Evolutionary conservation across 164 flowering plant species (phyloP).

Genomic region (Magnolia sinica): DNA sequence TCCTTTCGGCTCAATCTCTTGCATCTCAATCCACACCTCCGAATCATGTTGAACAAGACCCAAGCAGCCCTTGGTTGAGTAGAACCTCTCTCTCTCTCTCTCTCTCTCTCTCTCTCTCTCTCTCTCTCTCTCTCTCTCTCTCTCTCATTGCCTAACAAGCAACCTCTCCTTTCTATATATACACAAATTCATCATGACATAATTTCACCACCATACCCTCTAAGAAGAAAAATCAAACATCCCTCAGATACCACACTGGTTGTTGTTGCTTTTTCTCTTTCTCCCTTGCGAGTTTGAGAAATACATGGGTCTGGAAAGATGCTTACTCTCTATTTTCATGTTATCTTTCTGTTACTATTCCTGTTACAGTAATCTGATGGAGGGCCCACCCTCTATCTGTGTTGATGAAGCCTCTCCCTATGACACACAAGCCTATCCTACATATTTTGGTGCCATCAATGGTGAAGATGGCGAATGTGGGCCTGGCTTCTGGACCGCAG

Average conservation of each 20-base stretch:
- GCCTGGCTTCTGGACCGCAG: slow-evolving; percentile 1
- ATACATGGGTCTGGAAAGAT: slow-evolving; percentile 19
- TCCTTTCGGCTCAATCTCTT: slow-evolving; percentile 36
- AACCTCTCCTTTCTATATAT: slow-evolving; percentile 25
- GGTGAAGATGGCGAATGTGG: slow-evolving; percentile 11
- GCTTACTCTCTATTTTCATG: slow-evolving; percentile 16
- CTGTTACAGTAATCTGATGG: slow-evolving; percentile 15
- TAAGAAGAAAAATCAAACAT: not conserved
- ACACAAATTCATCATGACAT: slow-evolving; percentile 18
- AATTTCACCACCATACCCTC: slow-evolving; percentile 20
- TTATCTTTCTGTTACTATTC: slow-evolving; percentile 10
- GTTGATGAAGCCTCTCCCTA: slow-evolving; percentile 10
- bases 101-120: too few species aligned
- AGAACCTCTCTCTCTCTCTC: not conserved
- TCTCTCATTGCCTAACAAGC: not conserved
- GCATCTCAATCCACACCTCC: slow-evolving; percentile 26
- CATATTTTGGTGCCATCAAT: slow-evolving; percentile 19
- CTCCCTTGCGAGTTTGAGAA: slow-evolving; percentile 1
- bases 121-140: too few species aligned
- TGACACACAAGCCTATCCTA: slow-evolving; percentile 28
- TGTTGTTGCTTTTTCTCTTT: not conserved
- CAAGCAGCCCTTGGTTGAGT: slow-evolving; percentile 14
- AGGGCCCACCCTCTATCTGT: slow-evolving; percentile 19
- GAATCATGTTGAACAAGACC: slow-evolving; percentile 9
- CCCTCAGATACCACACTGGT: slow-evolving; percentile 2